phyloP scores from a whole-genome alignment of 331 rosid genomes.

The Malus hybrid region DNA sequence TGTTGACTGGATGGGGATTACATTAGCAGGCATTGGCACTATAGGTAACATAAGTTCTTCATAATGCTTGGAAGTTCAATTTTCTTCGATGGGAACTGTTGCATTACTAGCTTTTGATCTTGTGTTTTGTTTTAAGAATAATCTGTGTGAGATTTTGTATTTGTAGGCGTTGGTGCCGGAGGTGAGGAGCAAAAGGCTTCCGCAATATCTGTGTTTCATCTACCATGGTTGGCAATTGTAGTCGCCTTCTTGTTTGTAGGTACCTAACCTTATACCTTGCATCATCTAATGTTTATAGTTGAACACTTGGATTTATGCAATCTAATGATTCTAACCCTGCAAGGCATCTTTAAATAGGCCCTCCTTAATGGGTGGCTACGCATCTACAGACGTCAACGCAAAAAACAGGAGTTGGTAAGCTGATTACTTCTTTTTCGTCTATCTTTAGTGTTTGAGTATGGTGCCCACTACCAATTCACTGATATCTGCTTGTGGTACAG shows the following conservation, averaged over 20 bases:
- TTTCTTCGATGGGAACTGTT: background rate
- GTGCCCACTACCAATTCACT: slow-evolving; percentile 1
- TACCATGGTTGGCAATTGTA: slow-evolving; percentile 76
- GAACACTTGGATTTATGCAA: background rate
- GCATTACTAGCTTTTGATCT: background rate
- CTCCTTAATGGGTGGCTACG: slow-evolving; percentile 91
- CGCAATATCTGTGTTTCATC: slow-evolving; percentile 64
- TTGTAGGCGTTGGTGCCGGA: slow-evolving; percentile 96
- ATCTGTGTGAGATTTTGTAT: slow-evolving; percentile 1
- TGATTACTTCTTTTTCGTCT: slow-evolving; percentile 18
- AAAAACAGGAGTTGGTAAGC: slow-evolving; percentile 89
- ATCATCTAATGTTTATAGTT: slow-evolving; percentile 22
- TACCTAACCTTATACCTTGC: slow-evolving; percentile 67
- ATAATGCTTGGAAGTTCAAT: background rate
- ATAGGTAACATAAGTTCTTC: slow-evolving; percentile 78
- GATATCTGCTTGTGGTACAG: slow-evolving; percentile 46
- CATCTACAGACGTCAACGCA: slow-evolving; percentile 66
- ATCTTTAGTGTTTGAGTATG: slow-evolving; percentile 5
- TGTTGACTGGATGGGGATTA: slow-evolving; percentile 91
- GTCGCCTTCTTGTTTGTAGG: slow-evolving; percentile 98
- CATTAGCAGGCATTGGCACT: slow-evolving; percentile 92
- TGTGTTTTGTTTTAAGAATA: background rate
- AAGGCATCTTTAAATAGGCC: slow-evolving; percentile 32
- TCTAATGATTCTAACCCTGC: slow-evolving; percentile 11
- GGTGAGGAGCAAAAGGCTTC: slow-evolving; percentile 90